phyloP scores from a whole-genome alignment of 805 yeast species.

The Brettanomyces anomalus region DNA sequence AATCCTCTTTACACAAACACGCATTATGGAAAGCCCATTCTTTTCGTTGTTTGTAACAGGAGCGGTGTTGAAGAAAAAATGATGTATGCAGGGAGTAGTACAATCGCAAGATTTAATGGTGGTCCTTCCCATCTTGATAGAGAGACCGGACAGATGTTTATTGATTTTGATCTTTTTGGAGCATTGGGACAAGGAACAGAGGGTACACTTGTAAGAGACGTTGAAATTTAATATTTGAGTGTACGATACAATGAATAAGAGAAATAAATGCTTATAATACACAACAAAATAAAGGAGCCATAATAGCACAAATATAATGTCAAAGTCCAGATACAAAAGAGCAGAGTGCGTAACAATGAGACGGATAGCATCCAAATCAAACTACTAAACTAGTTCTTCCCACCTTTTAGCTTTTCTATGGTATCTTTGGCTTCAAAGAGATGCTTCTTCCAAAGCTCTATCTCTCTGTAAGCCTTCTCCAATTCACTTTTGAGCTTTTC shows the following conservation, averaged over 20 bases:
- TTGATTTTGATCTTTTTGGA: conserved; percentile 46
- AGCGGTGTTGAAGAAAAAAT: conserved; percentile 67
- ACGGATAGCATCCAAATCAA: background rate
- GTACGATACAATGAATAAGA: background rate
- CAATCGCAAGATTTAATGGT: conserved; percentile 48
- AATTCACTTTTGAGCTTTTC: conserved; percentile 82
- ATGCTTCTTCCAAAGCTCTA: conserved; percentile 69
- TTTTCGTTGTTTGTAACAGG: conserved; percentile 58
- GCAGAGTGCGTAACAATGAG: background rate
- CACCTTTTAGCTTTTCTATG: background rate
- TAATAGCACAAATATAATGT: background rate
- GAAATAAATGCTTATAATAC: background rate
- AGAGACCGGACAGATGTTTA: conserved; percentile 12
- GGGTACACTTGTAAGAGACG: conserved; percentile 54
- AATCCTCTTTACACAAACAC: conserved; percentile 17
- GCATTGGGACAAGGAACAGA: conserved; percentile 55
- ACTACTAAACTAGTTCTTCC: too few species aligned
- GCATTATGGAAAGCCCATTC: conserved; percentile 10
- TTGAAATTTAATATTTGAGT: conserved; percentile 27
- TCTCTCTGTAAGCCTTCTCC: conserved; percentile 86
- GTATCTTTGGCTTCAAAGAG: conserved; percentile 9
- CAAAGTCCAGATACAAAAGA: background rate
- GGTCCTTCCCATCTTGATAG: conserved; percentile 14
- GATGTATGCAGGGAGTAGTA: conserved; percentile 59
- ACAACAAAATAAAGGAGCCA: conserved; percentile 3